These are phyloP conservation scores for Nothomitra cinnamomea DNA, from an alignment of 2,329 filamentous ascomycete genomes.

Conservation along the genomic window DNA sequence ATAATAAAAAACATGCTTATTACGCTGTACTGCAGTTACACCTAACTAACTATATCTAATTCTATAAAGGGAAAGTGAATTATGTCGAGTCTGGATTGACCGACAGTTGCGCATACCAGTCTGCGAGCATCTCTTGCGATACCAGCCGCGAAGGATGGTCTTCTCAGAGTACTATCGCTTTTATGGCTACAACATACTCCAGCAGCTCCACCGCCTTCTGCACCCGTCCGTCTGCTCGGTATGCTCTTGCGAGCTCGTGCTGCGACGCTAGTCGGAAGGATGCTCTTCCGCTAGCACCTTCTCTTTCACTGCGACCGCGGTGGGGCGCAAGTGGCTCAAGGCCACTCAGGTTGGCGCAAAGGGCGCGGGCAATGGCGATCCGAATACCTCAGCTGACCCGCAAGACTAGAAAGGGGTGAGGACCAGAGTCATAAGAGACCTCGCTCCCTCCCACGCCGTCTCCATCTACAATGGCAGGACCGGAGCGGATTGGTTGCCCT, in stretches of 20 bases:
- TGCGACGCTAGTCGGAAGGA: conserved; percentile 7
- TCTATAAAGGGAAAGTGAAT: not conserved
- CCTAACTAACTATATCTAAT: not conserved
- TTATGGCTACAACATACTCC: conserved; percentile 13
- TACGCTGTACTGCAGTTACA: not conserved
- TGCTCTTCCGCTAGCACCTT: too few species aligned
- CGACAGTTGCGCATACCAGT: not conserved
- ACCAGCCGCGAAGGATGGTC: conserved; percentile 11
- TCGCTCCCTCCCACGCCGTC: too few species aligned
- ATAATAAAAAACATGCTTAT: too few species aligned
- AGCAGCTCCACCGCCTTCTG: conserved; percentile 13
- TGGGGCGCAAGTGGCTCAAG: too few species aligned
- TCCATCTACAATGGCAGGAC: too few species aligned
- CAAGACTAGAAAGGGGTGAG: too few species aligned
- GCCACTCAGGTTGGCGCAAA: too few species aligned
- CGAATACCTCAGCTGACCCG: too few species aligned
- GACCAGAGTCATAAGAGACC: too few species aligned
- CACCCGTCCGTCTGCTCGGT: conserved; percentile 12
- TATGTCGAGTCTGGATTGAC: not conserved
- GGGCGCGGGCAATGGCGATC: too few species aligned
- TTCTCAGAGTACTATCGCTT: conserved; percentile 9
- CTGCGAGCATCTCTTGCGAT: conserved; percentile 10
- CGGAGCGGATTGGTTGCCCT: too few species aligned
- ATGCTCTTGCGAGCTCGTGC: conserved; percentile 8
- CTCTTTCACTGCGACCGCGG: too few species aligned